Evolutionary conservation across 306 rosid species (phyloP).

Genomic region (Inga leiocalycina): DNA sequence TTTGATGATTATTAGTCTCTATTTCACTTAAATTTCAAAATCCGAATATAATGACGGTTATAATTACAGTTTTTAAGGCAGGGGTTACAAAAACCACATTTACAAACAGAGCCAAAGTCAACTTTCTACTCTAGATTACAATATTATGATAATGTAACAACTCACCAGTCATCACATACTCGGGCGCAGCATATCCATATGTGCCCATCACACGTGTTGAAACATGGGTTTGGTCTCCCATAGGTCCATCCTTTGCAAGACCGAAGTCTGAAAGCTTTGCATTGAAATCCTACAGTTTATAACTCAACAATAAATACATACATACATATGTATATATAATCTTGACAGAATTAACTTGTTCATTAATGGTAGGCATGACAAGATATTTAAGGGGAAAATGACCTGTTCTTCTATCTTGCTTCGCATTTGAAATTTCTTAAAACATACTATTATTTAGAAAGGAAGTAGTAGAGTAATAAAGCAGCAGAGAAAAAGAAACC

Average conservation of each 20-base stretch:
- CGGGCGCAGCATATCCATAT: constrained; percentile 94
- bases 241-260: constrained; percentile 96
- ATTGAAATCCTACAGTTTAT: constrained; percentile 71
- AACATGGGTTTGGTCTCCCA: constrained; percentile 98
- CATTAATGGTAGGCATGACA: constrained; percentile 18
- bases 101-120: neutral
- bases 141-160: constrained; percentile 23
- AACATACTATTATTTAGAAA: neutral
- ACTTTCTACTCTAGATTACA: constrained; percentile 12
- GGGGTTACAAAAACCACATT: neutral
- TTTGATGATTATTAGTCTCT: too few species aligned
- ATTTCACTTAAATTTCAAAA: too few species aligned
- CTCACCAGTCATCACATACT: constrained; percentile 97
- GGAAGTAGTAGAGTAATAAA: neutral
- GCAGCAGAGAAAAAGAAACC: neutral
- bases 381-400: neutral
- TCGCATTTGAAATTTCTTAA: neutral
- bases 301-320: constrained; percentile 30
- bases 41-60: too few species aligned
- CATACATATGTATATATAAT: neutral
- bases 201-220: constrained; percentile 98
- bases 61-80: too few species aligned
- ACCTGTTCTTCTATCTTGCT: constrained; percentile 10
- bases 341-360: constrained; percentile 30
- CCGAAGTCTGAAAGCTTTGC: constrained; percentile 96